These are phyloP conservation scores for Pachysandra terminalis DNA, from an alignment of 164 flowering plant species.

Conservation along the genomic window DNA sequence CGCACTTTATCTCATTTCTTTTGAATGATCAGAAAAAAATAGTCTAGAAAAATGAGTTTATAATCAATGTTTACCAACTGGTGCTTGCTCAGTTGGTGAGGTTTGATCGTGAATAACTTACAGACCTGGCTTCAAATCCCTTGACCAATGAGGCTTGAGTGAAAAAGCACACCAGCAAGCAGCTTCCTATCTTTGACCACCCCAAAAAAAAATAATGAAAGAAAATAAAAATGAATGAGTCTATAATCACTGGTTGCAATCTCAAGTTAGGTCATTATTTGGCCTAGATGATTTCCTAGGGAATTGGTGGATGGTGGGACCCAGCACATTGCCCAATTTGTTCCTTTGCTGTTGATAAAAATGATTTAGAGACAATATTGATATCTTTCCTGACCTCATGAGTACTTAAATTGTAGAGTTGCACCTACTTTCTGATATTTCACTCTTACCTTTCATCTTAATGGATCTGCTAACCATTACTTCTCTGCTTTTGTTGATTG, in stretches of 20 bases:
- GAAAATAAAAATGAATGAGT: too few species aligned
- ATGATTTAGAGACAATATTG: not conserved
- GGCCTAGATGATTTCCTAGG: not conserved
- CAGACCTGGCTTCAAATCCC: too few species aligned
- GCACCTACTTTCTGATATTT: not conserved
- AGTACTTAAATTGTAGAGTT: not conserved
- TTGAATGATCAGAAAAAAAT: not conserved
- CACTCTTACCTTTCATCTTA: not conserved
- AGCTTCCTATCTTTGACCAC: too few species aligned
- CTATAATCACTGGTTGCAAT: not conserved
- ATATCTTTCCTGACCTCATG: not conserved
- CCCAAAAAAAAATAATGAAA: too few species aligned
- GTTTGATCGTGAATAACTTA: too few species aligned
- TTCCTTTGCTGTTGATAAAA: not conserved
- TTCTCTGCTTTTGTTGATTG: conserved; percentile 11
- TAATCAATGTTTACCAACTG: too few species aligned
- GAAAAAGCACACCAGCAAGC: too few species aligned
- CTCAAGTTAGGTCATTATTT: not conserved
- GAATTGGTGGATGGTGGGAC: not conserved
- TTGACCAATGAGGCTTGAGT: too few species aligned
- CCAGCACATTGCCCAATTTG: not conserved
- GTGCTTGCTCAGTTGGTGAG: too few species aligned
- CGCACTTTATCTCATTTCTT: not conserved
- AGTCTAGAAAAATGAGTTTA: too few species aligned
- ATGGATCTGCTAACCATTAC: not conserved